A percentile compares a stretch with the other conserved stretches of the same genome.
Evolutionary conservation across 441 rosid genomes (phyloP).

Genomic region (Populus trichocarpa): DNA sequence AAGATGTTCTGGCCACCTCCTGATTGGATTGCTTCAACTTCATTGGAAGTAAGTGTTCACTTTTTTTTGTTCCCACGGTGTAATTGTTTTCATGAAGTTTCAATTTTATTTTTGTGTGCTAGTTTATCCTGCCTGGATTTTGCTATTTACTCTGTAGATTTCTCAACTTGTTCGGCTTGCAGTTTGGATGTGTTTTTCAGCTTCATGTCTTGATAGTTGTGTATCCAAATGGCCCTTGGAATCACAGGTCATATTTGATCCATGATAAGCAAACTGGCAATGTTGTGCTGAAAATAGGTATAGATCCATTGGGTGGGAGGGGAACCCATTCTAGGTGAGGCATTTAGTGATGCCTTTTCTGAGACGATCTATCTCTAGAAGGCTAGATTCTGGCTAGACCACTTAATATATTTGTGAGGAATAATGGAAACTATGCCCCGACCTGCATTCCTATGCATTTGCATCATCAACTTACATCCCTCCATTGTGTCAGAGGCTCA

Average conservation of each 20-base stretch:
- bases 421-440: not conserved
- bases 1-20: conserved; percentile 92
- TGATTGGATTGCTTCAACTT: conserved; percentile 40
- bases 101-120: not conserved
- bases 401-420: not conserved
- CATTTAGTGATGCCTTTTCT: not conserved
- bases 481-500: not conserved
- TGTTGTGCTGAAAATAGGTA: not conserved
- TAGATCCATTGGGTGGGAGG: not conserved
- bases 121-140: not conserved
- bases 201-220: not conserved
- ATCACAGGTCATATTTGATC: not conserved
- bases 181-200: not conserved
- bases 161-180: not conserved
- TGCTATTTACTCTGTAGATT: not conserved
- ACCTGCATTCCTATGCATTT: not conserved
- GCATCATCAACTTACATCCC: not conserved
- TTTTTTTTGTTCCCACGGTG: not conserved
- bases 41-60: conserved; percentile 43
- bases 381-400: not conserved
- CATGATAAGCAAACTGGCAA: not conserved
- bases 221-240: not conserved
- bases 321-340: not conserved
- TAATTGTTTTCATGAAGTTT: not conserved
- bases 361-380: not conserved